These are phyloP conservation scores for Shiraia sp. DNA, from an alignment of 2,329 filamentous ascomycete genomes.

Conservation along the genomic window DNA sequence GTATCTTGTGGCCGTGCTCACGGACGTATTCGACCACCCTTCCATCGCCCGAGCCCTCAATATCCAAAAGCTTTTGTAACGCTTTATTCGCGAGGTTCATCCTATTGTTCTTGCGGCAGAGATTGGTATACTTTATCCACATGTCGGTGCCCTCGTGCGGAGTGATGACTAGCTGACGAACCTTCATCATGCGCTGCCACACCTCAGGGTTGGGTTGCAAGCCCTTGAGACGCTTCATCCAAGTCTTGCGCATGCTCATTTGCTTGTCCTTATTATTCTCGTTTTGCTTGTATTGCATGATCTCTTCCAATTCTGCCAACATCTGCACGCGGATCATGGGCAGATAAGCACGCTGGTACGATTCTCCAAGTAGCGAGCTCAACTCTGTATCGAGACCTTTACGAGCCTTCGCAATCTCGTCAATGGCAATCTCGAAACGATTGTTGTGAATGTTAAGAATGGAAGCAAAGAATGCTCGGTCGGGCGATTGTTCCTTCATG, in stretches of 20 bases:
- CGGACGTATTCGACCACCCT: constrained; percentile 40
- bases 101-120: constrained; percentile 93
- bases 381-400: constrained; percentile 95
- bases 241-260: constrained; percentile 87
- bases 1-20: constrained; percentile 49
- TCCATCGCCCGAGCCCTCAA: constrained; percentile 34
- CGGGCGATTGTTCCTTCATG: constrained; percentile 91
- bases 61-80: constrained; percentile 78
- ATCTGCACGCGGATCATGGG: constrained; percentile 99
- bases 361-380: constrained; percentile 94
- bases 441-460: constrained; percentile 94
- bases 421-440: constrained; percentile 88
- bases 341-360: constrained; percentile 94
- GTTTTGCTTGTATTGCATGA: constrained; percentile 96
- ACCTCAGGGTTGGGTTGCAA: constrained; percentile 97
- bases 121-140: constrained; percentile 99
- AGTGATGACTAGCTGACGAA: constrained; percentile 87
- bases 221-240: constrained; percentile 92
- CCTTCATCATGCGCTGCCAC: constrained; percentile 97
- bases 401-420: constrained; percentile 86
- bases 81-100: constrained; percentile 96
- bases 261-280: constrained; percentile 79
- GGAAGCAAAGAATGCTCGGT: constrained; percentile 95
- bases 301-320: constrained; percentile 97
- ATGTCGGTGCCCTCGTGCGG: constrained; percentile 95